Evolutionary conservation across 1,284 basidiomycete genomes (phyloP).

Genomic region (Ustilago shanxiensis): DNA sequence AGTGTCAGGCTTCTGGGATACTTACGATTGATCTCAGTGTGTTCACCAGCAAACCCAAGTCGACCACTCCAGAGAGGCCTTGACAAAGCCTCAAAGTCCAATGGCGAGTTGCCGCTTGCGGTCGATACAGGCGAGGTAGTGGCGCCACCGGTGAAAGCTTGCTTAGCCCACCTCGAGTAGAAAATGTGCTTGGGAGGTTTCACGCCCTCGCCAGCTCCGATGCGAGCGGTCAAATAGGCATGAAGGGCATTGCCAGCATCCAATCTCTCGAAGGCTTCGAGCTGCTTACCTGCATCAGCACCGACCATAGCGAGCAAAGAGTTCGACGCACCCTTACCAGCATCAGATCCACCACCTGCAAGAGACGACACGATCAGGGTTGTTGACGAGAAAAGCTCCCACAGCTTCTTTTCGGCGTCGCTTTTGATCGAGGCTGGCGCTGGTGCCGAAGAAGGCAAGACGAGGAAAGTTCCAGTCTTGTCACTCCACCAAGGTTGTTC

Average conservation of each 20-base stretch:
- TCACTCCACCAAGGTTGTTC: conserved; percentile 72
- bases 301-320: conserved; percentile 72
- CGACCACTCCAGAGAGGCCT: conserved; percentile 71
- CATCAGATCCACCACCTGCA: conserved; percentile 20
- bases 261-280: conserved; percentile 63
- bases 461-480: conserved; percentile 70
- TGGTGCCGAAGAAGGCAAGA: conserved; percentile 66
- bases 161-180: conserved; percentile 71
- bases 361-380: conserved; percentile 71
- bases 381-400: conserved; percentile 48
- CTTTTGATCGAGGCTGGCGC: conserved; percentile 30
- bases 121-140: conserved; percentile 73
- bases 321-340: conserved; percentile 60
- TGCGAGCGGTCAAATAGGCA: conserved; percentile 59
- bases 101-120: conserved; percentile 68
- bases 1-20: not conserved
- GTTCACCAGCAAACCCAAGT: conserved; percentile 74
- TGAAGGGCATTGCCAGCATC: conserved; percentile 62
- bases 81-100: conserved; percentile 73
- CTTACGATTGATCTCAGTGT: conserved; percentile 73
- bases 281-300: conserved; percentile 56
- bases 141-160: conserved; percentile 72
- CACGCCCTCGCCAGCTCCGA: conserved; percentile 17
- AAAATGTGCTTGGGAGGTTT: conserved; percentile 48
- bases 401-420: conserved; percentile 34